A percentile compares a stretch with the other conserved stretches of the same genome.
These are phyloP conservation scores for Aspergillus vadensis DNA, from an alignment of 2,329 filamentous ascomycete species.

Conservation along the genomic window DNA sequence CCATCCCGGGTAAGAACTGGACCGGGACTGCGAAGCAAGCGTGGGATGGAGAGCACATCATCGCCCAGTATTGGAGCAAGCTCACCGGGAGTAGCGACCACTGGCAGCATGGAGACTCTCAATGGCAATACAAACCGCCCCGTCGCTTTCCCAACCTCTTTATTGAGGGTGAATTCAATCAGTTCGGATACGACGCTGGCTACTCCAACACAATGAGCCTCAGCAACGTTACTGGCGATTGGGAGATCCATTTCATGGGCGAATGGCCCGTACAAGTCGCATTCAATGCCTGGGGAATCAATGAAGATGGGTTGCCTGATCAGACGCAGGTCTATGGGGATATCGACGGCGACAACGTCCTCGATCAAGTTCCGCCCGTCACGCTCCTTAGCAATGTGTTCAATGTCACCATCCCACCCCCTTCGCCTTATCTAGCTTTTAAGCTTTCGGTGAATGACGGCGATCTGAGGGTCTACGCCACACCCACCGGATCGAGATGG, in stretches of 20 bases:
- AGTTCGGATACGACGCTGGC: conserved; percentile 64
- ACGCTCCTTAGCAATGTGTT: conserved; percentile 58
- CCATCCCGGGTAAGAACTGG: conserved; percentile 54
- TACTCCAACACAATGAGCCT: conserved; percentile 53
- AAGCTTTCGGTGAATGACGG: conserved; percentile 58
- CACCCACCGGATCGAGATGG: conserved; percentile 56
- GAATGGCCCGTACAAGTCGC: conserved; percentile 65
- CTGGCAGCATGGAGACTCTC: conserved; percentile 59
- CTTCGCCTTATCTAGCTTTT: conserved; percentile 57
- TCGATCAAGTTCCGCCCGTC: conserved; percentile 63
- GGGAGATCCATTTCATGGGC: conserved; percentile 62
- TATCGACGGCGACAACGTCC: conserved; percentile 59
- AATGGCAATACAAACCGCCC: conserved; percentile 37
- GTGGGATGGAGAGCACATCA: conserved; percentile 63
- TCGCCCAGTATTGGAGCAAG: conserved; percentile 63
- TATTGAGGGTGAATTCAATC: conserved; percentile 62
- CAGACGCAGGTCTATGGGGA: conserved; percentile 62
- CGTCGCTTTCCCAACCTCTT: conserved; percentile 63
- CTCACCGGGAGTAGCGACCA: conserved; percentile 61
- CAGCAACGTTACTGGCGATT: conserved; percentile 48
- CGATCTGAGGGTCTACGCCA: conserved; percentile 53
- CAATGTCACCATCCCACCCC: conserved; percentile 60
- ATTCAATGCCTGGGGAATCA: conserved; percentile 67
- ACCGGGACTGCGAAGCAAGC: conserved; percentile 56
- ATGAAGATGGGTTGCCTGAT: conserved; percentile 62